Evolutionary conservation across 2,329 filamentous ascomycete genomes (phyloP), one percentile per base, ranked within the genome.

Genomic region (Monosporascus sp.): DNA sequence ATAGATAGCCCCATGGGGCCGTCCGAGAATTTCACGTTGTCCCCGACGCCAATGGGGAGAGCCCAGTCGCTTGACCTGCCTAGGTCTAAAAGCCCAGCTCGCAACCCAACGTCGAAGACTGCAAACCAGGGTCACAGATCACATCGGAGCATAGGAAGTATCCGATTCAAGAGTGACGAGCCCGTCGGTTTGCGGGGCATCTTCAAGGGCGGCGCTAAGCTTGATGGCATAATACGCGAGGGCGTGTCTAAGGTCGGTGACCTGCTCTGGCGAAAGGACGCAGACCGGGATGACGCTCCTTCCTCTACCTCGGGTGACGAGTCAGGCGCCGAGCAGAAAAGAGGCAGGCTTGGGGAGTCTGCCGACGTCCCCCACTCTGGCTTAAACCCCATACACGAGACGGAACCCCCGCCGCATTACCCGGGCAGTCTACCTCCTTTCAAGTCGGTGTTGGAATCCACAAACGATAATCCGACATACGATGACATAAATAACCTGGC

Each of bases 151-250:
- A 70, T 75, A 25, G 74, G 75, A 20, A 85, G 79, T 62, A 60
- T 78, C n/a, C 75, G 72, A 22, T 67, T 72, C 18, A 74, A 67
- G 52, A 59, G 64, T 24, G 75, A 79, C 39, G 74, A 80, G 51
- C 66, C 70, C 39, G 82, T 81, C 9, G 83, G 81, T 37, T 76
- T 90, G 8, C 82, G 86, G 43, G 84, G 87, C 7, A 86, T 96
- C 48, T 87, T 96, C 71, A 93, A 90, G 71, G 86, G 85, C 3
- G 82, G 49, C 79, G 88, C 52, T n/a, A 69, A 67, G 47, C 84
- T 93, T 57, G 88, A 90, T 56, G 88, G 83, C 31, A 79, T 90
- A 31, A 81, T 95, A 45, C 78, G 80, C 25, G 81, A 75, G 7
- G 72, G 81, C 24, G 78, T 83, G 6, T 81, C 78, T 25, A 82